phyloP scores from a whole-genome alignment of 23 red algal species.

The Rhodosorus marinus region DNA sequence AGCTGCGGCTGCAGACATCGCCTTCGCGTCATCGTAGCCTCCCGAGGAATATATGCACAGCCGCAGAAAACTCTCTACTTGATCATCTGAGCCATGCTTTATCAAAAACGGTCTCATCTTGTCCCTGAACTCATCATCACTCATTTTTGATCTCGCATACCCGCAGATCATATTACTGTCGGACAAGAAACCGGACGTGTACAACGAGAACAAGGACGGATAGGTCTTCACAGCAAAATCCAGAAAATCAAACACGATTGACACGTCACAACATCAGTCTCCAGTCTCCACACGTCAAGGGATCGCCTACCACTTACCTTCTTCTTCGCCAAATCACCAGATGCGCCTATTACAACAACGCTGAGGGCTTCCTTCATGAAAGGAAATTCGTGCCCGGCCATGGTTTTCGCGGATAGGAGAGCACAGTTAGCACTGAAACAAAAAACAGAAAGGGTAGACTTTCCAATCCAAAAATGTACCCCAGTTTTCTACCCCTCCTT shows the following conservation, averaged over 20 bases:
- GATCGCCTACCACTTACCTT: too few relatives aligned
- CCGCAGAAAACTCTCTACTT: constrained; percentile 49
- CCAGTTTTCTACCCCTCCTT: too few relatives aligned
- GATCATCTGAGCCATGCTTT: constrained; percentile 3
- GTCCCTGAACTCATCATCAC: constrained; percentile 32
- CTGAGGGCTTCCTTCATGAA: constrained; percentile 34
- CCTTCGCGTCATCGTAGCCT: constrained; percentile 42
- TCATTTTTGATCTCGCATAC: constrained; percentile 69
- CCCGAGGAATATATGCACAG: constrained; percentile 66
- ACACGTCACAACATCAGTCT: too few relatives aligned
- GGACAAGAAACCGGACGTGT: constrained; percentile 44
- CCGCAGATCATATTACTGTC: constrained; percentile 55
- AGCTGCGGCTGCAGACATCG: constrained; percentile 18
- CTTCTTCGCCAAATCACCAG: constrained; percentile 91
- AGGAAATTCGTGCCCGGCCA: background rate
- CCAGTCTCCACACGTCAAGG: too few relatives aligned
- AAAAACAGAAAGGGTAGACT: too few relatives aligned
- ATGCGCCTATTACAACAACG: constrained; percentile 86
- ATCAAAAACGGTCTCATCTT: constrained; percentile 26
- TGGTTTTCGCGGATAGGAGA: too few relatives aligned
- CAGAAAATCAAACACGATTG: too few relatives aligned
- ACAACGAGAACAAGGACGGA: constrained; percentile 68
- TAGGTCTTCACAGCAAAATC: too few relatives aligned
- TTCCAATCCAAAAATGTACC: too few relatives aligned
- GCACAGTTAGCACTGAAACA: too few relatives aligned